Base-by-base conservation (phyloP, 148 eudicot species). In the Rhododendron henanense region DNA sequence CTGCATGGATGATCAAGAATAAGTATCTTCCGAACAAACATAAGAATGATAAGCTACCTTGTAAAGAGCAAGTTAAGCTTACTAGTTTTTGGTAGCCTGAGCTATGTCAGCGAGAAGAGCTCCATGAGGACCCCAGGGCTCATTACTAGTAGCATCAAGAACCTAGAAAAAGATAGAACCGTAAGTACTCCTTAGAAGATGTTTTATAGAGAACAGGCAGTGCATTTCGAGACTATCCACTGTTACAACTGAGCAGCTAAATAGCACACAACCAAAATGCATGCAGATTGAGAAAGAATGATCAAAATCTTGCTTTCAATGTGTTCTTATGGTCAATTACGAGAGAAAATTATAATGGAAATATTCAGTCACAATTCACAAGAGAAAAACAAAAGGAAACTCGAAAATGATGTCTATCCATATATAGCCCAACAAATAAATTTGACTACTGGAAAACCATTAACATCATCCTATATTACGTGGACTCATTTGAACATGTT, bases 61-160 rank as follows among this genome's bases (percentile, higher is more conserved):
- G 47, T 45, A 2, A 55, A 45, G 23, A 85, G 31, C 18, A 39
- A 63, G 80, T 35, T 69, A 8, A 86, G 85, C 98, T 88, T 90
- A 97, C 99, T 93, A 94, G 90, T 95, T 95, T 94, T 92, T 93
- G 48, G 92, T 87, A 86, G 99, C 98, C 86, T 92, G 93, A 77
- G 99, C 98, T 91, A 97, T 91, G 74, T 92, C 94, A 88, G 98
- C 95, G 83, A 97, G 98, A 89, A 92, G 98, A 39, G 98, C 89
- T 81, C 98, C 99, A 92, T 95, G 98, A 84, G 99, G 98, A 85
- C 99, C 99, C 98, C 99, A 97, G 57, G 99, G 93, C 92, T 97
- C 99, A 90, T 97, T 97, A 92, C 99, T 95, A 84, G 99, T 97
- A 83, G 99, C 95, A 91, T 97, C 99, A 84, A 95, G 96, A 92